phyloP scores from a whole-genome alignment of 2,329 filamentous ascomycete species.

The Thielaviopsis musarum region DNA sequence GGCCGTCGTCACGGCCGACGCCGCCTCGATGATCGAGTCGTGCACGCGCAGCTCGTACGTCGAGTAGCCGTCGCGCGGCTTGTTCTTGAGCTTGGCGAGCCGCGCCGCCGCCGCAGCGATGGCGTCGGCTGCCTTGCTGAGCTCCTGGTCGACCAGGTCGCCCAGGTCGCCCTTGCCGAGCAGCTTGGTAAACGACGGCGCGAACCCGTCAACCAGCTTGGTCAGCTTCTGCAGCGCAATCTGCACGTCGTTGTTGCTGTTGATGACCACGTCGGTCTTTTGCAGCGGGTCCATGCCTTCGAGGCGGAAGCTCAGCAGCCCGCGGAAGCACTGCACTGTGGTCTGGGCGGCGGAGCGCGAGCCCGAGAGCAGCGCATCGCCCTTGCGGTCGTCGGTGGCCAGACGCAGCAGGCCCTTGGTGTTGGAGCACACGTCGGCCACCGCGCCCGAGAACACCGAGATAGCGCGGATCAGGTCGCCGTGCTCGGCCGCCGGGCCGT shows the following conservation, averaged over 20 bases:
- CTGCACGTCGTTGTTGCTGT: constrained; percentile 91
- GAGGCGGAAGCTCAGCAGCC: constrained; percentile 81
- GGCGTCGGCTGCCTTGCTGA: constrained; percentile 85
- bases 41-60: constrained; percentile 95
- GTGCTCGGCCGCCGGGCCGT: constrained; percentile 80
- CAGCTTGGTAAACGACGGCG: constrained; percentile 72
- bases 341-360: constrained; percentile 72
- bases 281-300: constrained; percentile 80
- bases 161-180: constrained; percentile 72
- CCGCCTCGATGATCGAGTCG: constrained; percentile 85
- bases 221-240: constrained; percentile 85
- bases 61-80: constrained; percentile 86
- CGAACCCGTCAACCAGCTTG: constrained; percentile 82
- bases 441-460: constrained; percentile 74
- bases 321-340: constrained; percentile 88
- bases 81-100: constrained; percentile 82
- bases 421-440: constrained; percentile 89
- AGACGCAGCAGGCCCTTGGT: constrained; percentile 89
- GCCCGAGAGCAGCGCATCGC: constrained; percentile 66
- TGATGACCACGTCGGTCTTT: constrained; percentile 94
- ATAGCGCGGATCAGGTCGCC: constrained; percentile 86
- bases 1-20: constrained; percentile 81
- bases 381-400: constrained; percentile 89
- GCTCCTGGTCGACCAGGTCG: constrained; percentile 79
- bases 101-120: constrained; percentile 85